Evolutionary conservation across 129 eudicot genomes (phyloP).

Genomic region (Arctium minus): DNA sequence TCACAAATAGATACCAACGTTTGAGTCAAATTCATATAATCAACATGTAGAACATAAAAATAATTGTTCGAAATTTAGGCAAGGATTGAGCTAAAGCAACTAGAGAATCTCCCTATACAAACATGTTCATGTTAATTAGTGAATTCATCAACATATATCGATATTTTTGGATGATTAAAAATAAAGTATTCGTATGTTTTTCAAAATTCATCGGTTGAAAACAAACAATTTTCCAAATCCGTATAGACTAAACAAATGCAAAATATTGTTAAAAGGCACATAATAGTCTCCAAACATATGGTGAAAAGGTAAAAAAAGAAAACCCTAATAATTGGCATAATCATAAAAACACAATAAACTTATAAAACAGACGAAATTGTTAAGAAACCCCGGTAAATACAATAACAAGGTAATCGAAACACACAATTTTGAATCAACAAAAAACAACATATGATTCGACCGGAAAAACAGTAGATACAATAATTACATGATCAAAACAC

Average conservation of each 20-base stretch:
- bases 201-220: neutral
- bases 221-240: neutral
- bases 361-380: neutral
- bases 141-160: neutral
- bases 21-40: neutral
- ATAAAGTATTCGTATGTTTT: neutral
- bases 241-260: neutral
- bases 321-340: constrained; percentile 5
- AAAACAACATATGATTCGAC: neutral
- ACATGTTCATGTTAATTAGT: neutral
- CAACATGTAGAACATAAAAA: constrained; percentile 11
- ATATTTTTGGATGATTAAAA: neutral
- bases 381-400: neutral
- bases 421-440: neutral
- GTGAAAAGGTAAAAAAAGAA: neutral
- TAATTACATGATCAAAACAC: neutral
- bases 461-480: neutral
- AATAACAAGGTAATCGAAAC: constrained; percentile 6
- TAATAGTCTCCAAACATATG: neutral
- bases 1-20: neutral
- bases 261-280: neutral
- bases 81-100: neutral
- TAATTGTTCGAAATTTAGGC: neutral
- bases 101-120: neutral
- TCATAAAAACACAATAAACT: neutral